Conservation (phyloP, 176 grass and related monocot species). For the Ananas comosus region DNA sequence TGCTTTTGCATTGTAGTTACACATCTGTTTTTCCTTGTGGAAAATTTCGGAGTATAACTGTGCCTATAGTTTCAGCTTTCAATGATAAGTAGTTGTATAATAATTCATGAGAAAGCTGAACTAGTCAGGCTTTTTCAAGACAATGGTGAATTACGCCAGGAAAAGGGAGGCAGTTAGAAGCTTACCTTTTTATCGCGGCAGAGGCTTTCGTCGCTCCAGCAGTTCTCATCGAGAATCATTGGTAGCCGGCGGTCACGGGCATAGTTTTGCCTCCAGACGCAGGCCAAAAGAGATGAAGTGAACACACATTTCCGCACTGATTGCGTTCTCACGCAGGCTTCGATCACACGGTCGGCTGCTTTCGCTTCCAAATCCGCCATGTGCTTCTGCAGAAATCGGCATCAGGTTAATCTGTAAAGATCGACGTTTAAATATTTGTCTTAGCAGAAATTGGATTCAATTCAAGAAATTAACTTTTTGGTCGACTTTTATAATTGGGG, state of each 20-base stretch:
- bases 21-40: too few relatives aligned
- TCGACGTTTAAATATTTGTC: neutral
- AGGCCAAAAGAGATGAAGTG: slow-evolving; percentile 78
- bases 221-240: slow-evolving; percentile 73
- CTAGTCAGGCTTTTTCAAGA: too few relatives aligned
- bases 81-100: too few relatives aligned
- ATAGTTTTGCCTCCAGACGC: slow-evolving; percentile 57
- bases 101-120: neutral
- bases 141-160: too few relatives aligned
- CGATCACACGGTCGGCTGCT: slow-evolving; percentile 77
- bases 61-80: too few relatives aligned
- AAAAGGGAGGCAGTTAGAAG: too few relatives aligned
- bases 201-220: slow-evolving; percentile 91
- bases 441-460: neutral
- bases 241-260: slow-evolving; percentile 35
- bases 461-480: neutral
- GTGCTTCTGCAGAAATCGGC: slow-evolving; percentile 50
- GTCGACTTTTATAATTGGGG: neutral
- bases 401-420: neutral
- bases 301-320: slow-evolving; percentile 83
- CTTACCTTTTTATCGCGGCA: slow-evolving; percentile 85
- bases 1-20: too few relatives aligned
- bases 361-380: slow-evolving; percentile 74
- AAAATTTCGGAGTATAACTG: too few relatives aligned
- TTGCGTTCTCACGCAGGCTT: slow-evolving; percentile 70